Percentiles rank a stretch among this genome's conserved stretches.
Evolutionary conservation across 805 yeast genomes (phyloP).

Genomic region (Cyberlindnera saturnus): DNA sequence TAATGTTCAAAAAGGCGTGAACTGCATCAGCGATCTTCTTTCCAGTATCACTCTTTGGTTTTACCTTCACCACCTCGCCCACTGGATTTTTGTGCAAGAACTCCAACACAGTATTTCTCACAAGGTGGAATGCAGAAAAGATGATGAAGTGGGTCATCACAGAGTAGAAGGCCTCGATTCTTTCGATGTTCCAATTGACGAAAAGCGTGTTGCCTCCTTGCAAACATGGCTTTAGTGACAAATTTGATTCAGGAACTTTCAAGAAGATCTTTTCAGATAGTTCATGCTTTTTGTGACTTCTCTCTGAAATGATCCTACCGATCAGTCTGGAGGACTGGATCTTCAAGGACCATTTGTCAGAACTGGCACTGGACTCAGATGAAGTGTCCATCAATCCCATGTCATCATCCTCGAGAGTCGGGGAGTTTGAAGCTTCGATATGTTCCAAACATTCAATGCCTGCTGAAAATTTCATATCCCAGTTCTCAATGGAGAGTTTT

Average conservation of each 20-base stretch:
- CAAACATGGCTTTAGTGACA: conserved; percentile 18
- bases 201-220: conserved; percentile 19
- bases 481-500: conserved; percentile 21
- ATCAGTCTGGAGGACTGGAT: conserved; percentile 12
- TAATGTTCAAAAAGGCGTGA: conserved; percentile 19
- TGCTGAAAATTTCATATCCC: conserved; percentile 1
- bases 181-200: conserved; percentile 22
- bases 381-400: conserved; percentile 19
- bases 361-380: conserved; percentile 11
- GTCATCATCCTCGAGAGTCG: conserved; percentile 30
- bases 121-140: conserved; percentile 37
- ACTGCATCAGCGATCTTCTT: conserved; percentile 18
- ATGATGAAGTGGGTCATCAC: conserved; percentile 39
- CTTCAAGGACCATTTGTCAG: conserved; percentile 10
- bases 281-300: conserved; percentile 21
- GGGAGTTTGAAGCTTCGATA: conserved; percentile 19
- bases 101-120: conserved; percentile 34
- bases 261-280: conserved; percentile 27
- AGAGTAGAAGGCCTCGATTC: conserved; percentile 30
- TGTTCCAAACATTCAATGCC: background rate
- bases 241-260: conserved; percentile 22
- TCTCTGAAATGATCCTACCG: conserved; percentile 28
- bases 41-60: conserved; percentile 12
- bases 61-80: conserved; percentile 16
- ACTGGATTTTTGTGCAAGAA: conserved; percentile 15